Percentiles rank a stretch among this genome's conserved stretches.
phyloP scores from a whole-genome alignment of 257 asterid genomes.

The Haberlea rhodopensis region DNA sequence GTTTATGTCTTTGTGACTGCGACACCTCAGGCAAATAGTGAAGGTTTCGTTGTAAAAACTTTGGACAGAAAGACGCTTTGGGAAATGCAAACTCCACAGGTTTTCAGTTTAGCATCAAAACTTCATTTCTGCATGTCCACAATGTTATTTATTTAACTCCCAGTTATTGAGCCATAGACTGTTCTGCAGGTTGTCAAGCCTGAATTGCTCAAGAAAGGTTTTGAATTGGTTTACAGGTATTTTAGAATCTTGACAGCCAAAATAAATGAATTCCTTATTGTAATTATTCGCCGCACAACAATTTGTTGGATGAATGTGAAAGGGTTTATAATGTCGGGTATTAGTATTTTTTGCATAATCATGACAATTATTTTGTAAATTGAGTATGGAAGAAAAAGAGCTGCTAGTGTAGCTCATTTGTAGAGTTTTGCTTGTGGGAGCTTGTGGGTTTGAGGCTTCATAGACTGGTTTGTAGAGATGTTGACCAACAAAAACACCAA shows the following conservation, averaged over 20 bases:
- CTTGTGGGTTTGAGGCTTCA: not conserved
- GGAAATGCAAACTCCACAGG: conserved; percentile 99
- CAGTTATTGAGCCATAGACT: conserved; percentile 9
- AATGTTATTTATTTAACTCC: not conserved
- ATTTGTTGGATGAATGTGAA: not conserved
- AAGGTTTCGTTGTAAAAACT: conserved; percentile 78
- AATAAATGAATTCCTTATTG: not conserved
- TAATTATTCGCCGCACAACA: not conserved
- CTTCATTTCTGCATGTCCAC: conserved; percentile 11
- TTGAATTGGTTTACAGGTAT: conserved; percentile 80
- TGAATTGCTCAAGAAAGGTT: conserved; percentile 84
- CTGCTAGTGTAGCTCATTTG: not conserved
- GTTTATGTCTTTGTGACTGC: not conserved
- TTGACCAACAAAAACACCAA: not conserved
- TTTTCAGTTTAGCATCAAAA: conserved; percentile 25
- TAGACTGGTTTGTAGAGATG: not conserved
- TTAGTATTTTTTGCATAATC: no score
- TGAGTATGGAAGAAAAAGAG: no score
- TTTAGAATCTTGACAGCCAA: conserved; percentile 22
- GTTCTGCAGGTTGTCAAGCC: conserved; percentile 75
- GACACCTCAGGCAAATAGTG: conserved; percentile 63
- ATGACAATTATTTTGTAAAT: no score
- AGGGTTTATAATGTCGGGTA: not conserved
- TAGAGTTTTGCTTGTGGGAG: no score
- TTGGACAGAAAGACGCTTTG: conserved; percentile 88